Evolutionary conservation across 2,329 filamentous ascomycete genomes (phyloP).

Genomic region (Penicillium sp.): DNA sequence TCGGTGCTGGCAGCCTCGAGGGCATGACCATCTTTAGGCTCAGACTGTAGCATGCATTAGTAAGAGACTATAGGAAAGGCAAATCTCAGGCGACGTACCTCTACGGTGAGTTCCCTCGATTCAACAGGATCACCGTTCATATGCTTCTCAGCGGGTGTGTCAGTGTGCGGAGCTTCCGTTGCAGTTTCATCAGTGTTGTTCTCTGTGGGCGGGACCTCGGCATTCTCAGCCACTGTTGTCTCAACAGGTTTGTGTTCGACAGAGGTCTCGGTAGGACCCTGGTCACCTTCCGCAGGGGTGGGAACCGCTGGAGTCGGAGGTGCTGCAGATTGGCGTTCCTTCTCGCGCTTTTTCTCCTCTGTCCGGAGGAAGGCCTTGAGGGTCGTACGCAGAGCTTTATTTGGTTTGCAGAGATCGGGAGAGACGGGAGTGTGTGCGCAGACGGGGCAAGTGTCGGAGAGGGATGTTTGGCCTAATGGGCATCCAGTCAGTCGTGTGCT

Average conservation of each 20-base stretch:
- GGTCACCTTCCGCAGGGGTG: slow-evolving; percentile 22
- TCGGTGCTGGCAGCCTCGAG: slow-evolving; percentile 9
- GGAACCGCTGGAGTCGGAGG: slow-evolving; percentile 28
- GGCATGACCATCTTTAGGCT: slow-evolving; percentile 9
- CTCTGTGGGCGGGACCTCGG: slow-evolving; percentile 11
- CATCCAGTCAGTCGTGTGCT: background rate
- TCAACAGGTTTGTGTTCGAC: slow-evolving; percentile 20
- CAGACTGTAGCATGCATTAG: slow-evolving; percentile 5
- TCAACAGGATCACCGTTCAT: slow-evolving; percentile 5
- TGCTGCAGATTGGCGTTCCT: slow-evolving; percentile 45
- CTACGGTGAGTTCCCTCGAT: slow-evolving; percentile 3
- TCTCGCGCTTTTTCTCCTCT: slow-evolving; percentile 82
- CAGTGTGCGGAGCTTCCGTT: slow-evolving; percentile 6
- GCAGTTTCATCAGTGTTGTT: slow-evolving; percentile 13
- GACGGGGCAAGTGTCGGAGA: slow-evolving; percentile 78
- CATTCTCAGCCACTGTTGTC: slow-evolving; percentile 4
- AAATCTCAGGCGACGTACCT: slow-evolving; percentile 15
- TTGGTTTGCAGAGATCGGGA: slow-evolving; percentile 76
- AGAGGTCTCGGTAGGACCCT: slow-evolving; percentile 13
- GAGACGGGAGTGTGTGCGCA: slow-evolving; percentile 90
- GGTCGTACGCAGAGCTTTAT: slow-evolving; percentile 87
- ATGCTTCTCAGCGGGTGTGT: slow-evolving; percentile 6
- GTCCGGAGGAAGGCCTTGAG: slow-evolving; percentile 87
- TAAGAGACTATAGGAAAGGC: background rate
- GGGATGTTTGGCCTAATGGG: slow-evolving; percentile 63